Percentiles rank a stretch among this genome's conserved stretches.
These are phyloP conservation scores for Trichoderma erinaceum DNA, from an alignment of 495 filamentous ascomycete species.

Conservation along the genomic window DNA sequence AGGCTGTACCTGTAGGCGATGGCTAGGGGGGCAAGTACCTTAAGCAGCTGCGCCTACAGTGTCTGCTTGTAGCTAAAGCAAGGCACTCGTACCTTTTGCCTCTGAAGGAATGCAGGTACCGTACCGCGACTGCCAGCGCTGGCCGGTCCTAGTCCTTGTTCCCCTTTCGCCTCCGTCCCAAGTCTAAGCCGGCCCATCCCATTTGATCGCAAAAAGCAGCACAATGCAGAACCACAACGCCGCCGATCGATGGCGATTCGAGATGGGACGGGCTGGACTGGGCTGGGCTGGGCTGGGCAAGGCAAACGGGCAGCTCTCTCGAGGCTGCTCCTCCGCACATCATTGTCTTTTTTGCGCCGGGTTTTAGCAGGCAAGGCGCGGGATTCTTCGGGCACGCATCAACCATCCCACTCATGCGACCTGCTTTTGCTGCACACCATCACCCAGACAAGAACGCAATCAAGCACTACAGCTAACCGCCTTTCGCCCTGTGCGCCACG, in stretches of 20 bases:
- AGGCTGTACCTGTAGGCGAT: too few species aligned
- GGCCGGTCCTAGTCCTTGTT: too few species aligned
- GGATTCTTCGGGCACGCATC: background rate
- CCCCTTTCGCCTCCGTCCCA: too few species aligned
- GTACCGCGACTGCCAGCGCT: too few species aligned
- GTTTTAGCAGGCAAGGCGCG: background rate
- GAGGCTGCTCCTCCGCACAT: background rate
- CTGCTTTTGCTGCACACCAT: constrained; percentile 3
- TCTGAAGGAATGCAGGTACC: too few species aligned
- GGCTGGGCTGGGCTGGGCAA: background rate
- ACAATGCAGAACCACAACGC: too few species aligned
- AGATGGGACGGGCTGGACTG: too few species aligned
- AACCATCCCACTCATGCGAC: background rate
- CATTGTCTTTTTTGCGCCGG: background rate
- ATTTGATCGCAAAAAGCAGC: too few species aligned
- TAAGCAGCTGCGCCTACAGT: background rate
- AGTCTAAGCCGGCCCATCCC: too few species aligned
- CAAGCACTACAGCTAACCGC: background rate
- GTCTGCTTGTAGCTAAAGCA: constrained; percentile 3
- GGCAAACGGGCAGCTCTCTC: background rate
- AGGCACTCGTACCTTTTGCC: too few species aligned
- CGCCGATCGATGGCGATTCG: too few species aligned
- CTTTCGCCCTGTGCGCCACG: constrained; percentile 12
- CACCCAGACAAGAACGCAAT: background rate
- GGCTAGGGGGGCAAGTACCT: background rate